Evolutionary conservation across 2,329 filamentous ascomycete species (phyloP).

Genomic region (Hymenoscyphus scutula): DNA sequence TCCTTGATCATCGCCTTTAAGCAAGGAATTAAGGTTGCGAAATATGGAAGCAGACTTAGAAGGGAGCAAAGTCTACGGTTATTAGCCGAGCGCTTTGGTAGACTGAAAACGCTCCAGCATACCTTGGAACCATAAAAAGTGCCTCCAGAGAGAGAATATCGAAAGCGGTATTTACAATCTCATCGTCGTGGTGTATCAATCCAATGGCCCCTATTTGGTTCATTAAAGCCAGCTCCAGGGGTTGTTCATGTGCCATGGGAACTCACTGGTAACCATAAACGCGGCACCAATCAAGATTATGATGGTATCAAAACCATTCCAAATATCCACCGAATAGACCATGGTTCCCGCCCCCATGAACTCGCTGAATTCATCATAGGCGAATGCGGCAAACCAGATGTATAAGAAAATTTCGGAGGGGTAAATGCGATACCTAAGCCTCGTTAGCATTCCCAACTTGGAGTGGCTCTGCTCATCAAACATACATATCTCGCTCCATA

Average conservation of each 20-base stretch:
- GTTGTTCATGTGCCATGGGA: neutral
- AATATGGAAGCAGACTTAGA: slow-evolving; percentile 83
- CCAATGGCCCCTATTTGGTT: slow-evolving; percentile 59
- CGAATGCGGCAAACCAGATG: slow-evolving; percentile 82
- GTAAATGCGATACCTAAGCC: slow-evolving; percentile 54
- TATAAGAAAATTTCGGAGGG: slow-evolving; percentile 71
- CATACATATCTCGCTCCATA: slow-evolving; percentile 62
- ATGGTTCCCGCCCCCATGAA: slow-evolving; percentile 82
- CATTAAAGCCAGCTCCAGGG: slow-evolving; percentile 8
- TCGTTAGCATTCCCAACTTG: neutral
- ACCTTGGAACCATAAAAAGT: slow-evolving; percentile 79
- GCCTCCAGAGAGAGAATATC: slow-evolving; percentile 88
- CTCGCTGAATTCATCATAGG: slow-evolving; percentile 83
- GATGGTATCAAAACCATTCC: slow-evolving; percentile 70
- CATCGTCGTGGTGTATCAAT: slow-evolving; percentile 55
- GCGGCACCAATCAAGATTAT: slow-evolving; percentile 71
- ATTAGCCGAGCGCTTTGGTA: slow-evolving; percentile 11
- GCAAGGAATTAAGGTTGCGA: slow-evolving; percentile 82
- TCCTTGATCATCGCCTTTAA: slow-evolving; percentile 93
- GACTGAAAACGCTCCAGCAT: slow-evolving; percentile 16
- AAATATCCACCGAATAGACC: slow-evolving; percentile 82
- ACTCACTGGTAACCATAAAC: slow-evolving; percentile 71
- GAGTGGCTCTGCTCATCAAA: neutral
- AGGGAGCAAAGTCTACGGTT: slow-evolving; percentile 72
- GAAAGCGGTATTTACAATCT: slow-evolving; percentile 76